phyloP scores from a whole-genome alignment of 2,329 filamentous ascomycete genomes.

The Nothophaeocryptopus gaeumannii region DNA sequence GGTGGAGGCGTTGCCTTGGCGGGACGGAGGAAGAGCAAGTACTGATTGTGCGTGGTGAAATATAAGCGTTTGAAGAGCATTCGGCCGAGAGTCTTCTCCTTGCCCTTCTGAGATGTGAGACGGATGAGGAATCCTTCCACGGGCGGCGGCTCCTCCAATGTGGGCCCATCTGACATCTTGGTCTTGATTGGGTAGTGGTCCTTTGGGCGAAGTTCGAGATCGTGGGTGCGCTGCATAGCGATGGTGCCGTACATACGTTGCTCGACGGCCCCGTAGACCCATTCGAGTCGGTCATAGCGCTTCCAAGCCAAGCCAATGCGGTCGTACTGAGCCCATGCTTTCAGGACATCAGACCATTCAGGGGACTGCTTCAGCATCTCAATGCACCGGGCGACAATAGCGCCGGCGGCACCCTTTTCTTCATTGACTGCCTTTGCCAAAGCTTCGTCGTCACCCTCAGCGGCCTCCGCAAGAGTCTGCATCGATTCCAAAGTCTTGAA shows the following conservation, averaged over 20 bases:
- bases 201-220: conserved; percentile 64
- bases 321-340: conserved; percentile 57
- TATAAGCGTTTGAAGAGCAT: conserved; percentile 65
- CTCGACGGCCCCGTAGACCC: conserved; percentile 64
- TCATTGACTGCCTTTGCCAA: conserved; percentile 46
- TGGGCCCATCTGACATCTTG: conserved; percentile 42
- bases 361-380: conserved; percentile 55
- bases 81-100: conserved; percentile 56
- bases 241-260: conserved; percentile 67
- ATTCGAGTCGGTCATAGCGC: conserved; percentile 66
- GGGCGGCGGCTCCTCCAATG: conserved; percentile 58
- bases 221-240: conserved; percentile 64
- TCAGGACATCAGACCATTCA: conserved; percentile 60
- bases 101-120: conserved; percentile 61
- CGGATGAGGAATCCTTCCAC: conserved; percentile 66
- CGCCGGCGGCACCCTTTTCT: conserved; percentile 55
- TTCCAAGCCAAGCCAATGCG: conserved; percentile 67
- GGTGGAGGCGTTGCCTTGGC: conserved; percentile 57
- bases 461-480: conserved; percentile 40
- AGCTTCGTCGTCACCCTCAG: conserved; percentile 48
- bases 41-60: conserved; percentile 63
- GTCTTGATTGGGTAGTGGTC: conserved; percentile 60
- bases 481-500: conserved; percentile 54
- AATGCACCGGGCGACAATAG: conserved; percentile 58
- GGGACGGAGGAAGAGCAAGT: conserved; percentile 60